Percentiles rank a stretch among this genome's conserved stretches.
These are phyloP conservation scores for Penicillium freii DNA, from an alignment of 2,329 filamentous ascomycete species.

Conservation along the genomic window DNA sequence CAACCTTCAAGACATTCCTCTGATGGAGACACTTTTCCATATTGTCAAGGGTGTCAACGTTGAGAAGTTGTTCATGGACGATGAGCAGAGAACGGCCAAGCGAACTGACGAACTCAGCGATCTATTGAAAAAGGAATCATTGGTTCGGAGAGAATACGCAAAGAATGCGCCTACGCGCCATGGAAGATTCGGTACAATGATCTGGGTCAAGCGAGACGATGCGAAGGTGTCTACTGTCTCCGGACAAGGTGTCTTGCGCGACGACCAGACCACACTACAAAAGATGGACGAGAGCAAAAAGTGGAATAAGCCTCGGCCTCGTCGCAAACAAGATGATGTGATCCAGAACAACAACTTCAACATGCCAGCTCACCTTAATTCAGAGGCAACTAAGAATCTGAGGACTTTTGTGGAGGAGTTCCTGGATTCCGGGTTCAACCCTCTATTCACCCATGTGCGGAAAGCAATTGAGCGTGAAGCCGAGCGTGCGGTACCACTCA, in stretches of 20 bases:
- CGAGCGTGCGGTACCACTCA: slow-evolving; percentile 72
- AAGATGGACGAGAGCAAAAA: slow-evolving; percentile 92
- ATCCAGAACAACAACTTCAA: slow-evolving; percentile 70
- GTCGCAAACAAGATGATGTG: slow-evolving; percentile 60
- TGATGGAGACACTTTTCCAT: slow-evolving; percentile 91
- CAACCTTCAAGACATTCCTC: slow-evolving; percentile 78
- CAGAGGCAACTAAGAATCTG: slow-evolving; percentile 72
- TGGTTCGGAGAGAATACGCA: slow-evolving; percentile 75
- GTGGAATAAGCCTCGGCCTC: slow-evolving; percentile 75
- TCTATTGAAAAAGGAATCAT: slow-evolving; percentile 76
- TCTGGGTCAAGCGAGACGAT: slow-evolving; percentile 88
- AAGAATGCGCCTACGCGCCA: slow-evolving; percentile 80
- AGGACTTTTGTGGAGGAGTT: slow-evolving; percentile 87
- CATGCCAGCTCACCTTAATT: slow-evolving; percentile 65
- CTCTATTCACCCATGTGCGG: slow-evolving; percentile 77
- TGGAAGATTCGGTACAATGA: slow-evolving; percentile 93
- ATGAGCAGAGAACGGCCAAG: slow-evolving; percentile 66
- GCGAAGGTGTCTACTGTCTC: slow-evolving; percentile 82
- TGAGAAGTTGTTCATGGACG: slow-evolving; percentile 79
- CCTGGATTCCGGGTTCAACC: slow-evolving; percentile 92
- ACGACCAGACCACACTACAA: slow-evolving; percentile 68
- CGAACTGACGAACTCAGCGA: slow-evolving; percentile 71
- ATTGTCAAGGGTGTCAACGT: slow-evolving; percentile 85
- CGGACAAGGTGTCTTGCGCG: slow-evolving; percentile 78
- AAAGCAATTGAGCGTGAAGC: slow-evolving; percentile 89